Conservation (phyloP, 805 yeast species). For the Pichia sporocuriosa region DNA sequence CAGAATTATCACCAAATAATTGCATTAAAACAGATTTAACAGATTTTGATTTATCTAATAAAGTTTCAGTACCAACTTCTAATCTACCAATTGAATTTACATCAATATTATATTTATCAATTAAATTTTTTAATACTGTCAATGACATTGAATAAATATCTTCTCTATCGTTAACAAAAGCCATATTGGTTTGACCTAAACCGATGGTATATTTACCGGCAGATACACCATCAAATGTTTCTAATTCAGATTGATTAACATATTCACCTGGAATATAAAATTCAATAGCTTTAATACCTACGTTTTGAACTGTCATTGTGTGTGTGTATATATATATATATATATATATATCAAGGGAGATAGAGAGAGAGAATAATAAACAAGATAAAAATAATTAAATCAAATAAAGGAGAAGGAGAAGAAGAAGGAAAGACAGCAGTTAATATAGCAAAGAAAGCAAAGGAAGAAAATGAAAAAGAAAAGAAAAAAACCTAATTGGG, state of each 20-base stretch:
- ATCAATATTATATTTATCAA: slow-evolving; percentile 79
- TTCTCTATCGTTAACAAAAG: slow-evolving; percentile 94
- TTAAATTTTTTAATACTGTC: slow-evolving; percentile 74
- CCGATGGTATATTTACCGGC: slow-evolving; percentile 98
- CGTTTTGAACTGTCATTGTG: slow-evolving; percentile 49
- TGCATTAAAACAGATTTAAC: slow-evolving; percentile 95
- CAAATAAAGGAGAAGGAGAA: too few species aligned
- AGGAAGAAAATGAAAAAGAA: too few species aligned
- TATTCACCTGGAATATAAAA: slow-evolving; percentile 78
- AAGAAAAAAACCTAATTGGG: too few species aligned
- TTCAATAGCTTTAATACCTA: slow-evolving; percentile 96
- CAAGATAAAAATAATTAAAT: too few species aligned
- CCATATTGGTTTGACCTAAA: slow-evolving; percentile 96
- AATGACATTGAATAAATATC: slow-evolving; percentile 92
- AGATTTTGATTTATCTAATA: slow-evolving; percentile 93
- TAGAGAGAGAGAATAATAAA: background rate
- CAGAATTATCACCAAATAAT: slow-evolving; percentile 80
- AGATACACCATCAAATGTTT: slow-evolving; percentile 76
- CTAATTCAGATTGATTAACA: slow-evolving; percentile 86
- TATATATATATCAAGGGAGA: background rate
- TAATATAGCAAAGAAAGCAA: too few species aligned
- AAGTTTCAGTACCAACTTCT: slow-evolving; percentile 97
- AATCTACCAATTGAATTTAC: slow-evolving; percentile 79
- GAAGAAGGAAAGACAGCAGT: too few species aligned
- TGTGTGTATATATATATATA: background rate